Percentiles rank a stretch among this genome's conserved stretches.
These are phyloP conservation scores for Hypholoma sublateritium DNA, from an alignment of 768 basidiomycete species.

Conservation along the genomic window DNA sequence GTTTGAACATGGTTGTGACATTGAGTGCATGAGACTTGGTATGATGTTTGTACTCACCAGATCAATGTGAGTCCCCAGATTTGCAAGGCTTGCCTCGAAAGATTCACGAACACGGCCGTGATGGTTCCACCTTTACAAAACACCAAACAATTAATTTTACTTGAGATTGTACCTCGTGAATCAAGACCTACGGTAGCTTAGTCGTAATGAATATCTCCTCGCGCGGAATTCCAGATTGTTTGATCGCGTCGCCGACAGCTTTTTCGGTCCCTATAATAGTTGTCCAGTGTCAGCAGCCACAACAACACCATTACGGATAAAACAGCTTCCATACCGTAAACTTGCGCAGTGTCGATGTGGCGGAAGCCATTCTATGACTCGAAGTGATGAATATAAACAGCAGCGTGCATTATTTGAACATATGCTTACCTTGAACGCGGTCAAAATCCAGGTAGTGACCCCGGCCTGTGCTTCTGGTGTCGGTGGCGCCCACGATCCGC, in stretches of 20 bases:
- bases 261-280: constrained; percentile 34
- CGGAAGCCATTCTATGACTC: constrained; percentile 36
- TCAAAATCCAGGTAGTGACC: constrained; percentile 38
- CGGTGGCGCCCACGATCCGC: constrained; percentile 39
- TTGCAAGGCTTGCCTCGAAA: constrained; percentile 40
- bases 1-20: background rate
- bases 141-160: background rate
- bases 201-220: constrained; percentile 50
- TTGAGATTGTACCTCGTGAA: background rate
- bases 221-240: constrained; percentile 46
- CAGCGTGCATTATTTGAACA: background rate
- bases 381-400: too few species aligned
- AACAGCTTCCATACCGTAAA: constrained; percentile 19
- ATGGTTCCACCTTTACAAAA: constrained; percentile 34
- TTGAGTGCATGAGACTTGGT: background rate
- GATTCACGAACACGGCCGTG: constrained; percentile 35
- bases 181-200: constrained; percentile 38
- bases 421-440: constrained; percentile 39
- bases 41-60: constrained; percentile 25
- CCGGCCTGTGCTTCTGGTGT: constrained; percentile 28
- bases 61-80: constrained; percentile 48
- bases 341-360: constrained; percentile 40
- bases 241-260: constrained; percentile 42
- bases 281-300: background rate
- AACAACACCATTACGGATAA: constrained; percentile 8